A percentile compares a stretch with the other conserved stretches of the same genome.
Evolutionary conservation across 495 filamentous ascomycete genomes (phyloP).

Genomic region (Parmelia sp.): DNA sequence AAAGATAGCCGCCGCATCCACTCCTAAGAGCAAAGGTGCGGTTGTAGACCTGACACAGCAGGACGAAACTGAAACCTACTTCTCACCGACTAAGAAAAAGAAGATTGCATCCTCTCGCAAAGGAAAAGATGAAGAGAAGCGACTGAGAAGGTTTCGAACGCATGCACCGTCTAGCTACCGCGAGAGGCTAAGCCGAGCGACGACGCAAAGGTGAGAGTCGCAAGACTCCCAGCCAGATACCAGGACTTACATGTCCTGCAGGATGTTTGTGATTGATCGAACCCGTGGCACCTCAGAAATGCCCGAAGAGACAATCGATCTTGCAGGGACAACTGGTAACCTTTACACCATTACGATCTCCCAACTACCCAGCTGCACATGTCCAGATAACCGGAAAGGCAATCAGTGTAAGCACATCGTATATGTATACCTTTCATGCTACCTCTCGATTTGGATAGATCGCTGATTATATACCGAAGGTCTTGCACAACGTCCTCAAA

Average conservation of each 20-base stretch:
- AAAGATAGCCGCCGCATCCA: conserved; percentile 10
- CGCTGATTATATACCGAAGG: conserved; percentile 33
- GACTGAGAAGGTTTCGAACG: conserved; percentile 36
- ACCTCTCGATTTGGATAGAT: conserved; percentile 12
- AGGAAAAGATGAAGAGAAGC: conserved; percentile 34
- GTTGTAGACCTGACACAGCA: conserved; percentile 27
- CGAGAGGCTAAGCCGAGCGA: conserved; percentile 39
- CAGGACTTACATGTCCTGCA: conserved; percentile 23
- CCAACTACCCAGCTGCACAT: conserved; percentile 57
- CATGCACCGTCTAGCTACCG: conserved; percentile 38
- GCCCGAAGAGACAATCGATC: conserved; percentile 52
- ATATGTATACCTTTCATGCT: conserved; percentile 41
- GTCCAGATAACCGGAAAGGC: conserved; percentile 54
- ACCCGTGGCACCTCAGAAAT: conserved; percentile 36
- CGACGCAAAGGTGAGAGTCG: conserved; percentile 37
- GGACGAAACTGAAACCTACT: conserved; percentile 7
- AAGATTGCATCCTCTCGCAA: conserved; percentile 22
- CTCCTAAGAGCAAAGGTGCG: conserved; percentile 12
- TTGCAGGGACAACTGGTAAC: conserved; percentile 72
- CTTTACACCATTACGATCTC: conserved; percentile 58
- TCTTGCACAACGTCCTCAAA: conserved; percentile 59
- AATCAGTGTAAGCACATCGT: conserved; percentile 74
- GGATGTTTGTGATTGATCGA: conserved; percentile 54
- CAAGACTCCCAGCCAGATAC: neutral
- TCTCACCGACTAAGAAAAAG: conserved; percentile 22